phyloP scores from a whole-genome alignment of 768 basidiomycete genomes.

The Trametes sanguinea region DNA sequence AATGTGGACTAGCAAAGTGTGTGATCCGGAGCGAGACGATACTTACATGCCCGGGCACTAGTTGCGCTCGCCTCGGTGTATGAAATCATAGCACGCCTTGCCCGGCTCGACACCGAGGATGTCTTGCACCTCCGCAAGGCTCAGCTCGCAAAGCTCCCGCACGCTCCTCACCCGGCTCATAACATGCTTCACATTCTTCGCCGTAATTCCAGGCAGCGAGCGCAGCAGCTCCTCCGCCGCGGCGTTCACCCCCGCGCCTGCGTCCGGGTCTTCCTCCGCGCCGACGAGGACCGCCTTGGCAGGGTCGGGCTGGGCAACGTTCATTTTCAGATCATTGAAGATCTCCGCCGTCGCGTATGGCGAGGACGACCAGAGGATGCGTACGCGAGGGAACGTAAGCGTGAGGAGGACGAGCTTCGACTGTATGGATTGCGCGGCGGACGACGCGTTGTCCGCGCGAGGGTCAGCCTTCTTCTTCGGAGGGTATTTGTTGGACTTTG shows the following conservation, averaged over 20 bases:
- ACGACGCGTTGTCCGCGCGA: slow-evolving; percentile 33
- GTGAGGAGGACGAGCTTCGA: slow-evolving; percentile 91
- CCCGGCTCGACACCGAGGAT: slow-evolving; percentile 83
- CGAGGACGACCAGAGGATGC: slow-evolving; percentile 97
- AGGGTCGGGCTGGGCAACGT: slow-evolving; percentile 80
- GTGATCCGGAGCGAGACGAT: no score
- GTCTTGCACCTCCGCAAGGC: slow-evolving; percentile 60
- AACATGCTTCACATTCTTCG: slow-evolving; percentile 83
- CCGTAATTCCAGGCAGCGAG: slow-evolving; percentile 79
- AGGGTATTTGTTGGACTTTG: slow-evolving; percentile 61
- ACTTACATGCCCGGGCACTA: neutral
- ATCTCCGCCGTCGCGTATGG: slow-evolving; percentile 91
- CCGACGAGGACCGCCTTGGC: slow-evolving; percentile 76
- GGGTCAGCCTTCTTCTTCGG: slow-evolving; percentile 47
- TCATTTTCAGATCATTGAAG: slow-evolving; percentile 86
- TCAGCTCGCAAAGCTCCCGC: slow-evolving; percentile 69
- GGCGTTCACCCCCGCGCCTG: slow-evolving; percentile 67
- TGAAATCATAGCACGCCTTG: slow-evolving; percentile 76
- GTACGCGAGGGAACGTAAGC: slow-evolving; percentile 86
- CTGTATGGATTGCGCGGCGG: slow-evolving; percentile 64
- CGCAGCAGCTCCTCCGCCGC: slow-evolving; percentile 84
- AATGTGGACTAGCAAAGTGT: no score
- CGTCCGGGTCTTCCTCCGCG: slow-evolving; percentile 70
- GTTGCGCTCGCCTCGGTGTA: slow-evolving; percentile 64
- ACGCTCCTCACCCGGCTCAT: slow-evolving; percentile 81